Conservation (phyloP, 805 yeast genomes). For the Teunomyces gatunensis region DNA sequence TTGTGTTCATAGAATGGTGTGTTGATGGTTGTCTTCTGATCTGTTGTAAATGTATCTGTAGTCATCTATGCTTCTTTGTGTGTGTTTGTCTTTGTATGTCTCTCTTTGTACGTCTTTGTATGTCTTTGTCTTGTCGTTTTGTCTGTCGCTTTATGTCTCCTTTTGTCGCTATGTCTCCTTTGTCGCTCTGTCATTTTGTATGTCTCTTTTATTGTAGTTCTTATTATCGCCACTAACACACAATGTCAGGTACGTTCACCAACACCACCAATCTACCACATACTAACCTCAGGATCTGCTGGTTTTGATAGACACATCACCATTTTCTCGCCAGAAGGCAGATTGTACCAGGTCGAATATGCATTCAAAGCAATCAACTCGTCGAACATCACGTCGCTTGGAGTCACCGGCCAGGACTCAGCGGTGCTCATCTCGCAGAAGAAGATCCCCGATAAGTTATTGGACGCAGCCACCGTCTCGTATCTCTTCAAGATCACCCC, state of each 20-base stretch:
- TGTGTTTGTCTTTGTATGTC: background rate
- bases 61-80: background rate
- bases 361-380: conserved; percentile 97
- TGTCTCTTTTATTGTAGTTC: no score
- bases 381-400: conserved; percentile 85
- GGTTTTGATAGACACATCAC: conserved; percentile 99
- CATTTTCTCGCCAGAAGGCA: conserved; percentile 97
- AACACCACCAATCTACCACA: background rate
- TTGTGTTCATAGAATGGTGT: conserved; percentile 31
- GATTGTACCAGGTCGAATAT: conserved; percentile 95
- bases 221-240: conserved; percentile 1
- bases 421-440: conserved; percentile 91
- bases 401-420: conserved; percentile 80
- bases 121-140: background rate
- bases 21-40: conserved; percentile 29
- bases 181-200: no score
- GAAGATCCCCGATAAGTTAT: conserved; percentile 91
- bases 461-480: conserved; percentile 84
- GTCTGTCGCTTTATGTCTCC: background rate
- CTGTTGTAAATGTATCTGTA: conserved; percentile 29
- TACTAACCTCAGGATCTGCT: conserved; percentile 54
- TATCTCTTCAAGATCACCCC: conserved; percentile 82
- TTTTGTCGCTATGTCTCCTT: no score
- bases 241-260: conserved; percentile 8
- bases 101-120: background rate